Evolutionary conservation across 441 rosid genomes (phyloP), one percentile per base, ranked within the genome.

Genomic region (Raphanus hybrid): DNA sequence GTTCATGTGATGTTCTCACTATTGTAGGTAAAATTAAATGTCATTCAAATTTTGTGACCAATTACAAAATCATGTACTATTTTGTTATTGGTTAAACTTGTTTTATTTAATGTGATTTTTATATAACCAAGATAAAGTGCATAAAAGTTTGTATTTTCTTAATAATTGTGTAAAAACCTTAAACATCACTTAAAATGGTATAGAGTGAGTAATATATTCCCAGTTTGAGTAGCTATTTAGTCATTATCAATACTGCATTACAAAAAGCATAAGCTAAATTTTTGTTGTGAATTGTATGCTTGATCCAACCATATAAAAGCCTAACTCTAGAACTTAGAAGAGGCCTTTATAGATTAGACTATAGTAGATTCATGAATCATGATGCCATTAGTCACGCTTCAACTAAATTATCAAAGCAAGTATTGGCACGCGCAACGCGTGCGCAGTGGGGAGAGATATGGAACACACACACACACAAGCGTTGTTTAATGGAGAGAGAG

Each of bases 381-480:
- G 0, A 69, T 76, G 45, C 35, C 65, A 70, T 59, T 61, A 27
- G 41, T 67, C 78, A 72, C 70, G 82, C 75, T 37, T 73, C 55
- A 26, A 61, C 78, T 9, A 59, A 10, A 15, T 39, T 27, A 45
- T 23, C 32, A 12, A 60, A 6, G 70, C 8, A 73, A 64, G 58
- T 70, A 52, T 66, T 80, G 70, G 80, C 83, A 80, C 80, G 83
- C 83, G 83, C 74, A 59, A 71, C 80, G 76, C 83, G 80, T 80
- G 80, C 73, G 76, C 4, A 63, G 37, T 37, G 43, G 62, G 52
- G 39, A 2, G 54, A 7, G 57, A 10, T 64, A 60, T 39, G 16
- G 20, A 74, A 43, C 75, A 54, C 69, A 45, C 2, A 52, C 2
- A 63, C 9, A 37, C 23, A 35, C 43, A 35, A 20, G 5, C 26